phyloP scores from a whole-genome alignment of 192 early-diverging fungal species.

The Gryganskiella cystojenkinii region DNA sequence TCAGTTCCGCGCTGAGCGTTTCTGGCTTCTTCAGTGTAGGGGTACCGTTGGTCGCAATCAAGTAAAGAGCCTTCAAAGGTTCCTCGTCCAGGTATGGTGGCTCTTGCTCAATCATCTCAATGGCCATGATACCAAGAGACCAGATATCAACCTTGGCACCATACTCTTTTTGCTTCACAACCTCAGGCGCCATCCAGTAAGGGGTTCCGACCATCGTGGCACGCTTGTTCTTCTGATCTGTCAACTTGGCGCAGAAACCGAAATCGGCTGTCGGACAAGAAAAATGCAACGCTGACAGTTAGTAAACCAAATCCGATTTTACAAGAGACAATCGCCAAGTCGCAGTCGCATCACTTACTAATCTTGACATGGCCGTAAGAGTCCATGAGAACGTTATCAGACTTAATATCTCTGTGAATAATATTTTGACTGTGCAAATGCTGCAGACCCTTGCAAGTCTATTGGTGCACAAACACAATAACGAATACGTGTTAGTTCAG shows the following conservation, averaged over 20 bases:
- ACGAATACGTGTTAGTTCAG: too few species aligned
- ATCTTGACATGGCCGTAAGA: conserved; percentile 88
- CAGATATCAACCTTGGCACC: conserved; percentile 87
- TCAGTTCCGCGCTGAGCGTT: conserved; percentile 80
- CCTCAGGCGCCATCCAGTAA: conserved; percentile 92
- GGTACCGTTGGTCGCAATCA: conserved; percentile 97
- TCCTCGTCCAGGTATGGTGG: conserved; percentile 97
- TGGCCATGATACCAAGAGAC: conserved; percentile 98
- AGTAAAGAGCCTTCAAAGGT: conserved; percentile 91
- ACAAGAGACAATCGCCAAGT: conserved; percentile 19
- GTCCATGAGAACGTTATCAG: conserved; percentile 89
- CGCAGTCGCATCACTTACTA: conserved; percentile 45
- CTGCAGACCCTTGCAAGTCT: conserved; percentile 83
- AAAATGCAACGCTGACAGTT: conserved; percentile 50
- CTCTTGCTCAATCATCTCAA: conserved; percentile 98
- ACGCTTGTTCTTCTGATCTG: conserved; percentile 83
- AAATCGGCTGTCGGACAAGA: conserved; percentile 69
- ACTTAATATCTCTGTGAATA: conserved; percentile 94
- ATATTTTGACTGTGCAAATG: conserved; percentile 87
- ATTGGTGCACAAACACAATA: conserved; percentile 12
- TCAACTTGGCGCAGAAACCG: conserved; percentile 94
- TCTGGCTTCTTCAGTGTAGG: conserved; percentile 93
- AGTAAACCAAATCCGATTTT: background rate
- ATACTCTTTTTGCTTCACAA: conserved; percentile 86
- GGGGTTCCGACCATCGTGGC: conserved; percentile 93